These are phyloP conservation scores for Simplicillium aogashimaense DNA, from an alignment of 2,329 filamentous ascomycete genomes.

Conservation along the genomic window DNA sequence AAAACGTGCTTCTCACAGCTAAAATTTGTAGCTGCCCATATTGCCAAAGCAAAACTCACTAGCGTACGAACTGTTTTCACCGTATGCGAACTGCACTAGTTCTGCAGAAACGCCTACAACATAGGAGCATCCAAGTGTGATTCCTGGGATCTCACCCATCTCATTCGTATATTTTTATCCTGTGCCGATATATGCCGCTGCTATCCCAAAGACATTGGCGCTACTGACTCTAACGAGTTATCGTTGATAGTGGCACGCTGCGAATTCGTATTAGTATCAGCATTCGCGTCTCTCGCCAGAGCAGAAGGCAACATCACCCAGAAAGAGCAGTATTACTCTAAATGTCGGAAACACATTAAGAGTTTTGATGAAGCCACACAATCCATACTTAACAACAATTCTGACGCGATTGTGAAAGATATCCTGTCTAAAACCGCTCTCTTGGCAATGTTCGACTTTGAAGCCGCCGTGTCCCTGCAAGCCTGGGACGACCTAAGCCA, in stretches of 20 bases:
- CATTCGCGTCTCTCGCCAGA: no score
- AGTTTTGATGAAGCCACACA: not conserved
- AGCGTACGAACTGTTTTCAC: slow-evolving; percentile 35
- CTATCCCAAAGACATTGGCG: slow-evolving; percentile 37
- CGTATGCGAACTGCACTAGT: slow-evolving; percentile 67
- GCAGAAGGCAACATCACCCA: no score
- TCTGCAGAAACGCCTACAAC: slow-evolving; percentile 75
- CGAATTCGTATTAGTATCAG: slow-evolving; percentile 52
- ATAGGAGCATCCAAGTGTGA: slow-evolving; percentile 53
- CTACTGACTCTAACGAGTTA: slow-evolving; percentile 34
- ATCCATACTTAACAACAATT: not conserved
- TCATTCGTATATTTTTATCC: slow-evolving; percentile 45
- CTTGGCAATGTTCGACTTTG: slow-evolving; percentile 69
- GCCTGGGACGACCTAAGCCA: slow-evolving; percentile 55
- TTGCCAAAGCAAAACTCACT: not conserved
- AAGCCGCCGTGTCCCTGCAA: slow-evolving; percentile 57
- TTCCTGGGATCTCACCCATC: slow-evolving; percentile 39
- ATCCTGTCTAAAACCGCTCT: slow-evolving; percentile 53
- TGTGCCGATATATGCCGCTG: slow-evolving; percentile 42
- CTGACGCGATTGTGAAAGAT: slow-evolving; percentile 23
- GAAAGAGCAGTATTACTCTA: no score
- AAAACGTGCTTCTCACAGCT: no score
- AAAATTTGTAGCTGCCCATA: no score
- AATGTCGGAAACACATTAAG: no score
- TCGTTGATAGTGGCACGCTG: slow-evolving; percentile 56